phyloP scores from a whole-genome alignment of 202 grass and related monocot species.

The Zizania palustris region DNA sequence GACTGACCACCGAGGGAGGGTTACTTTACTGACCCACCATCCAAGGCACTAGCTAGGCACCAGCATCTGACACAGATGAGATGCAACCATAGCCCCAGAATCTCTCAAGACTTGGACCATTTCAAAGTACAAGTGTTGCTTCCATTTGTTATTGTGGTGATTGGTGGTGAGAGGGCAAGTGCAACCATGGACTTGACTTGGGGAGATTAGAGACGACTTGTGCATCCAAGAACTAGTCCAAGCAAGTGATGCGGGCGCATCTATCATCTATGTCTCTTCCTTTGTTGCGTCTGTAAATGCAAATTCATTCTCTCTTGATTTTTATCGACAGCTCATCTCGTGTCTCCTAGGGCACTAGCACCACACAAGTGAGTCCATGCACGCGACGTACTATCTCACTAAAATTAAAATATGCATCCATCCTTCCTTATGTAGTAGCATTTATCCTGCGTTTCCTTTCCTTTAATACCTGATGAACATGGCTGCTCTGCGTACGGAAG shows the following conservation, averaged over 20 bases:
- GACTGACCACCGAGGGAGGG: neutral
- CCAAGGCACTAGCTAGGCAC: no score
- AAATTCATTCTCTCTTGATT: constrained; percentile 36
- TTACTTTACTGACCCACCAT: constrained; percentile 18
- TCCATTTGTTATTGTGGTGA: neutral
- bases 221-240: constrained; percentile 37
- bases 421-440: neutral
- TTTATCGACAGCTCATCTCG: neutral
- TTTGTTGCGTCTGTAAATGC: neutral
- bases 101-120: constrained; percentile 49
- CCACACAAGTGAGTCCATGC: constrained; percentile 30
- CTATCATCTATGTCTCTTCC: neutral
- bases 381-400: constrained; percentile 1
- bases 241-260: constrained; percentile 29
- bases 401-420: neutral
- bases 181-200: constrained; percentile 49
- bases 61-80: neutral
- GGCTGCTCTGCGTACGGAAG: no score
- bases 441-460: neutral
- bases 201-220: constrained; percentile 1
- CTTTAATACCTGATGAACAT: constrained; percentile 16
- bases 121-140: constrained; percentile 43
- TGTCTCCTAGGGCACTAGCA: constrained; percentile 52
- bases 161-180: constrained; percentile 27
- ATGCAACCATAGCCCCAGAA: neutral